These are phyloP conservation scores for Quercus glauca DNA, from an alignment of 306 rosid species.

Conservation along the genomic window DNA sequence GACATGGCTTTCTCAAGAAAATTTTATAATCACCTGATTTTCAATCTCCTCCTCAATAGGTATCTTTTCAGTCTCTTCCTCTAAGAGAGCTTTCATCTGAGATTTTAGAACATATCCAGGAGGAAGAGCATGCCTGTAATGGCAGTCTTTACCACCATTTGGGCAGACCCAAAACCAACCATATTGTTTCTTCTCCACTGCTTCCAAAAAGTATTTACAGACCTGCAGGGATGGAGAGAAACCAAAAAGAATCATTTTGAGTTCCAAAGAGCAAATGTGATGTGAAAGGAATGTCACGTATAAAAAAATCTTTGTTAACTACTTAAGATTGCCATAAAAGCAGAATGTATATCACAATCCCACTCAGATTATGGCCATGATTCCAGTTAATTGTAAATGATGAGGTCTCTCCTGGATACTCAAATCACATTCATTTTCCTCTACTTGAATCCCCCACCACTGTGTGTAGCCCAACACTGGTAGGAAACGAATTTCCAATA, in stretches of 20 bases:
- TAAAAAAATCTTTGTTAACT: not conserved
- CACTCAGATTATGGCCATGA: not conserved
- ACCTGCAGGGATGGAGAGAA: constrained; percentile 35
- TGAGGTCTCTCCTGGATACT: not conserved
- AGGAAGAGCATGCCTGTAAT: constrained; percentile 97
- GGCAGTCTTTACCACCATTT: constrained; percentile 88
- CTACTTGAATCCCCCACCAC: not conserved
- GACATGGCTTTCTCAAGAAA: constrained; percentile 18
- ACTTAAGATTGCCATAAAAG: not conserved
- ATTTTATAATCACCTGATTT: constrained; percentile 43
- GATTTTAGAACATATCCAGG: constrained; percentile 92
- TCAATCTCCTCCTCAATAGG: constrained; percentile 68
- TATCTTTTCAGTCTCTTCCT: constrained; percentile 68
- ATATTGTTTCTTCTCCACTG: constrained; percentile 96
- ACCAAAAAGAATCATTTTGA: constrained; percentile 7
- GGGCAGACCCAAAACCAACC: constrained; percentile 98
- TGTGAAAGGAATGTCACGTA: constrained; percentile 10
- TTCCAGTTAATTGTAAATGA: not conserved
- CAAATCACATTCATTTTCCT: not conserved
- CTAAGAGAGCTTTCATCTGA: constrained; percentile 95
- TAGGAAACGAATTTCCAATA: not conserved
- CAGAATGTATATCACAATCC: not conserved
- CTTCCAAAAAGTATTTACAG: constrained; percentile 64
- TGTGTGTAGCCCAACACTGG: not conserved
- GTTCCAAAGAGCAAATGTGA: not conserved